phyloP scores from a whole-genome alignment of 2,329 filamentous ascomycete genomes.

The Fusarium luffae region DNA sequence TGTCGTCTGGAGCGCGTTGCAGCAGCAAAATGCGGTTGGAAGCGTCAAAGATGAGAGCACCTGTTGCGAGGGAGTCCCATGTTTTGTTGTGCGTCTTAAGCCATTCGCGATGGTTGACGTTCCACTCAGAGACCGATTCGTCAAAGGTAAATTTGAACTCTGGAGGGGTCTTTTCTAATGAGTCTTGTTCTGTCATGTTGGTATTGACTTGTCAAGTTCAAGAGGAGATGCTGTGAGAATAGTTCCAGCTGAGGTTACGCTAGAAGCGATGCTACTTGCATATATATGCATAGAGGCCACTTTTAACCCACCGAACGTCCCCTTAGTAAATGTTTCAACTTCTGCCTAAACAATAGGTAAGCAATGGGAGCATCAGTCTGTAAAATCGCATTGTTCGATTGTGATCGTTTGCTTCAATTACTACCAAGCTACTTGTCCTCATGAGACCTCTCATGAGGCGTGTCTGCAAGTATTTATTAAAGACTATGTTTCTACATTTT shows the following conservation, averaged over 20 bases:
- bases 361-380: neutral
- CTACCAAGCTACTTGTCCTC: neutral
- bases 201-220: neutral
- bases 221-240: neutral
- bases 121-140: conserved; percentile 38
- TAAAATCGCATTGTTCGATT: neutral
- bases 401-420: neutral
- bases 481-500: neutral
- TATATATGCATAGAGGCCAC: neutral
- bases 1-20: conserved; percentile 58
- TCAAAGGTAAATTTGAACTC: conserved; percentile 42
- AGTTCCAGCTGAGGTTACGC: neutral
- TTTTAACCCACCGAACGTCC: neutral
- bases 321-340: neutral
- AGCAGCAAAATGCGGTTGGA: conserved; percentile 55
- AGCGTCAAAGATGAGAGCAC: conserved; percentile 52
- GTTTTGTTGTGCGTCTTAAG: conserved; percentile 39
- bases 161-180: neutral
- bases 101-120: conserved; percentile 43
- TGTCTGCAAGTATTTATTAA: neutral
- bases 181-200: conserved; percentile 20
- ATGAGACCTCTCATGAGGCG: neutral
- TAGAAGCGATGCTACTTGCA: neutral
- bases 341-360: neutral
- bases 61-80: conserved; percentile 49